phyloP scores from a whole-genome alignment of 164 flowering plant genomes.

The Hamamelis virginiana region DNA sequence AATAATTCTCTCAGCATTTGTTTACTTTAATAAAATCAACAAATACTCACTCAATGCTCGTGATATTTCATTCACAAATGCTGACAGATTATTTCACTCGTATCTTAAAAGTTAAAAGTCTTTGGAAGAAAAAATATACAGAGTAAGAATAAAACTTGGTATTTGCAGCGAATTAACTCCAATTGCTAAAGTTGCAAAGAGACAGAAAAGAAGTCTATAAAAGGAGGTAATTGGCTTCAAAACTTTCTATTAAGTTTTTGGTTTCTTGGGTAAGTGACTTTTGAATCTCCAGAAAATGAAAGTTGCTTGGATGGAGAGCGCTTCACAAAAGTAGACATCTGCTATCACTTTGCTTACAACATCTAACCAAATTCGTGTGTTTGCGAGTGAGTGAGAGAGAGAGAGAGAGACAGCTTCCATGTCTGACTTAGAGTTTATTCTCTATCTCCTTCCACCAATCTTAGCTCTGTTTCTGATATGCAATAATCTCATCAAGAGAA shows the following conservation, averaged over 20 bases:
- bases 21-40: no score
- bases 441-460: constrained; percentile 44
- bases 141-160: no score
- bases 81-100: no score
- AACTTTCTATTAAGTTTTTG: constrained; percentile 3
- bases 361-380: not conserved
- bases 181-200: not conserved
- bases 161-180: no score
- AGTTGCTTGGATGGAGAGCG: constrained; percentile 6
- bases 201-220: constrained; percentile 23
- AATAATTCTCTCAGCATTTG: no score
- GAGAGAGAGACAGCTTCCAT: constrained; percentile 27
- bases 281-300: not conserved
- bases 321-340: not conserved
- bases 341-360: not conserved
- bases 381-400: constrained; percentile 10
- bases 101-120: no score
- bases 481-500: constrained; percentile 33
- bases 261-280: not conserved
- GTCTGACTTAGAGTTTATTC: constrained; percentile 47
- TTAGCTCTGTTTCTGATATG: constrained; percentile 35
- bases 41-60: no score
- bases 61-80: no score
- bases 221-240: constrained; percentile 12
- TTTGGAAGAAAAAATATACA: no score